Percentiles rank a stretch among this genome's conserved stretches.
Conservation (phyloP, 225 moss, liverwort and hornwort genomes). For the Physcomitrium patens region DNA sequence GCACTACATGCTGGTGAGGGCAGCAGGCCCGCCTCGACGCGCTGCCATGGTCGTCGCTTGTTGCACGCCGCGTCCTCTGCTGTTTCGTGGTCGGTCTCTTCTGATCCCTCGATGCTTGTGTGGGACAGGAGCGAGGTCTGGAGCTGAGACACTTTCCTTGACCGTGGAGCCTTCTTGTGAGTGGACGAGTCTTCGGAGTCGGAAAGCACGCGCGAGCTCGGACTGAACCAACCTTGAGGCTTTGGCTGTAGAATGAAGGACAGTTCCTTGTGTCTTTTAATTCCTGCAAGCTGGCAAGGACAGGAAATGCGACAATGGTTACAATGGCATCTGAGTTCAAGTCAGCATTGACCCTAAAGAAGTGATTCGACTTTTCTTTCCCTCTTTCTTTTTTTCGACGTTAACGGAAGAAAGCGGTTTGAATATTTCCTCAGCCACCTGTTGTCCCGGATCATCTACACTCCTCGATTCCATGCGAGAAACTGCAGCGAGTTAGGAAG, state of each 20-base stretch:
- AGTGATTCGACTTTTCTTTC: not conserved
- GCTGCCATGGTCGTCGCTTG: conserved; percentile 48
- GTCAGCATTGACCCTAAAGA: conserved; percentile 3
- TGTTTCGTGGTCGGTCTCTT: conserved; percentile 44
- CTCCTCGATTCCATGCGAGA: not conserved
- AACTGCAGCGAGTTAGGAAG: no score
- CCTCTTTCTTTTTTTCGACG: not conserved
- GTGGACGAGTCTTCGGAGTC: conserved; percentile 79
- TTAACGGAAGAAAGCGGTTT: not conserved
- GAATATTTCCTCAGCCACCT: not conserved
- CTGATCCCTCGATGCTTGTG: conserved; percentile 58
- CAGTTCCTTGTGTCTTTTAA: conserved; percentile 79
- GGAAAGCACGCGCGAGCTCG: conserved; percentile 44
- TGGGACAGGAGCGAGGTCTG: conserved; percentile 49
- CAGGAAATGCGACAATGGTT: conserved; percentile 7
- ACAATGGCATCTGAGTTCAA: not conserved
- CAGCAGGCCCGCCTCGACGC: conserved; percentile 16
- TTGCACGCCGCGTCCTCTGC: conserved; percentile 42
- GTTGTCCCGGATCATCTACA: not conserved
- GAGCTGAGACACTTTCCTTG: conserved; percentile 65
- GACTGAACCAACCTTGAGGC: conserved; percentile 52
- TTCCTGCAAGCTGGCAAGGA: conserved; percentile 76
- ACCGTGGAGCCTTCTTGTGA: conserved; percentile 70
- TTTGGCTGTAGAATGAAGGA: conserved; percentile 84
- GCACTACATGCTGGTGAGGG: conserved; percentile 42